A percentile compares a stretch with the other conserved stretches of the same genome.
Conservation (phyloP, 306 rosid species). For the Comarum palustre region DNA sequence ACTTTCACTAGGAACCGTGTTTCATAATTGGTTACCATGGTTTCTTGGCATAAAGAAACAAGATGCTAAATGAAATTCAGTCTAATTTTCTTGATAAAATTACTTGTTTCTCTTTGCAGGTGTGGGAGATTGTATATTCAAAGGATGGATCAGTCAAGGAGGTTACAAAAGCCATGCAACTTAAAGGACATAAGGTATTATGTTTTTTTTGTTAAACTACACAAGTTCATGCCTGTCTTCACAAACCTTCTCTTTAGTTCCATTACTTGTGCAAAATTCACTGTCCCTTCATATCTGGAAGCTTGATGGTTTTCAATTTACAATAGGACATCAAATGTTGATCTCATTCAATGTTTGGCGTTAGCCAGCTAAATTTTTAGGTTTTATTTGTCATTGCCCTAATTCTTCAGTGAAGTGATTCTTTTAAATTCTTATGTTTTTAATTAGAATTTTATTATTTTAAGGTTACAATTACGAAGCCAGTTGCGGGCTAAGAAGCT, state of each 20-base stretch:
- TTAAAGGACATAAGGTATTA: slow-evolving; percentile 94
- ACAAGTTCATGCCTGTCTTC: slow-evolving; percentile 6
- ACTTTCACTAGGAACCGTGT: neutral
- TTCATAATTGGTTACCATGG: neutral
- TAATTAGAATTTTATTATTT: neutral
- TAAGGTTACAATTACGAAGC: neutral
- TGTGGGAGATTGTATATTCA: slow-evolving; percentile 88
- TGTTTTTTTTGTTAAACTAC: slow-evolving; percentile 12
- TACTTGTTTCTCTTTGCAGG: slow-evolving; percentile 35
- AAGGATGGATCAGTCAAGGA: slow-evolving; percentile 97
- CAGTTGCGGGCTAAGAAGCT: neutral
- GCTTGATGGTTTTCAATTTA: neutral
- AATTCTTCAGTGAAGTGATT: neutral
- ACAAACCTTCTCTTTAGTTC: neutral
- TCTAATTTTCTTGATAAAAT: neutral
- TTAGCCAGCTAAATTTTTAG: neutral
- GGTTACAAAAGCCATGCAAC: slow-evolving; percentile 89
- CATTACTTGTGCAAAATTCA: neutral
- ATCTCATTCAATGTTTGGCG: neutral
- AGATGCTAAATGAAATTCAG: neutral
- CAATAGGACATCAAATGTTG: neutral
- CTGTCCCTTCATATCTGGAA: neutral
- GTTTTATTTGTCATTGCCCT: neutral
- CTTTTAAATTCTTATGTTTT: neutral
- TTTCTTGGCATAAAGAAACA: neutral